Evolutionary conservation across 805 yeast species (phyloP), one percentile per base, ranked within the genome.

Genomic region (Candida argentea): DNA sequence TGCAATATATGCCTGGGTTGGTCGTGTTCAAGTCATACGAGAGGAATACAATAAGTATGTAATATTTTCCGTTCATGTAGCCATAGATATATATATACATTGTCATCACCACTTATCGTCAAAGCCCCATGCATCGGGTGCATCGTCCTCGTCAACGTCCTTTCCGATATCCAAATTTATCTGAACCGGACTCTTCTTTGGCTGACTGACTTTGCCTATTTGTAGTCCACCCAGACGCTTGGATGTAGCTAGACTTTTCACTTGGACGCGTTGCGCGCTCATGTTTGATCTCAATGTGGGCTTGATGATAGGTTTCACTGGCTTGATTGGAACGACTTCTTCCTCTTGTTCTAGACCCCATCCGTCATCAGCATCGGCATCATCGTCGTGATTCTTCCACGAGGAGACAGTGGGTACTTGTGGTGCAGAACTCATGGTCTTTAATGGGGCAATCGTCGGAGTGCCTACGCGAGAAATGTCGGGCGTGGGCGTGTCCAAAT

Each of bases 401-500:
- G 34, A 29, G 14, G 37, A 33, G 9, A 15, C 30, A 4, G 24
- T 12, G 9, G 17, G 24, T 8, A 6, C 14, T 7, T 17, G 12
- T 10, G 23, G 15, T 7, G 21, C 14, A 6, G n/a, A n/a, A 11
- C 21, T 9, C n/a, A 19, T 20, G 6, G 22, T 26, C 22, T 26
- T 26, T 14, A 33, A 12, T n/a, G 38, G 35, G 24, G 39, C 26
- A 4, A 26, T 17, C 4, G 40, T 40, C 7, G 61, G 60, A 1
- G 61, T 44, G 1, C 48, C 39, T 0, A 40, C 43, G 14, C 55
- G 32, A 5, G 55, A 48, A 23, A 58, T 34, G 25, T 57, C 62
- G 1, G 64, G 62, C 3, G 63, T 57, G 2, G 64, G 56, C 8
- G 36, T 32, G 33, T 59, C 52, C 36, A 60, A 46, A 3, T 59